These are phyloP conservation scores for Debaryomyces castellii DNA, from an alignment of 805 yeast genomes.

Conservation along the genomic window DNA sequence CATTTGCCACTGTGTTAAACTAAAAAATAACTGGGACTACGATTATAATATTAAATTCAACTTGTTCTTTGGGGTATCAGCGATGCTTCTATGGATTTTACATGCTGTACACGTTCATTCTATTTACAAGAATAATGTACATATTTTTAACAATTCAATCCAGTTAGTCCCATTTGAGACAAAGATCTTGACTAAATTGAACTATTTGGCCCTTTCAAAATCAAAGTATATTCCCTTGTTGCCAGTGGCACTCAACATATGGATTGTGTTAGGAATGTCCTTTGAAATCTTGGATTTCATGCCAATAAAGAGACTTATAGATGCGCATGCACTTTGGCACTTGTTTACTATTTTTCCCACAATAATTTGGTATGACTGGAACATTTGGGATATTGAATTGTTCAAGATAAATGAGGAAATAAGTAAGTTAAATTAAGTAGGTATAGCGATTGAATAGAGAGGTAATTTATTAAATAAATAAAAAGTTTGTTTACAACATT, in stretches of 20 bases:
- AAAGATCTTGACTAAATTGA: constrained; percentile 30
- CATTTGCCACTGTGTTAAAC: constrained; percentile 25
- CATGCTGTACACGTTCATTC: constrained; percentile 25
- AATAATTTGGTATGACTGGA: constrained; percentile 66
- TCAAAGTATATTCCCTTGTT: constrained; percentile 30
- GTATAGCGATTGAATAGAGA: neutral
- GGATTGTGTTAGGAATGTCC: constrained; percentile 29
- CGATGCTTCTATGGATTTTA: constrained; percentile 32
- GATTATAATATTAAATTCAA: constrained; percentile 34
- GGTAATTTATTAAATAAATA: neutral
- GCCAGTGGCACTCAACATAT: constrained; percentile 33
- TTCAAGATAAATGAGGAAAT: constrained; percentile 14
- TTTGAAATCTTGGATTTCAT: constrained; percentile 37
- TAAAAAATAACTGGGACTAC: constrained; percentile 38
- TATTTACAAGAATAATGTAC: constrained; percentile 11
- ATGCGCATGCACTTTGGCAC: constrained; percentile 96
- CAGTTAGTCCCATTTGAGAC: constrained; percentile 40
- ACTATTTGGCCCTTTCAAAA: constrained; percentile 23
- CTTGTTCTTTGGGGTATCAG: constrained; percentile 27
- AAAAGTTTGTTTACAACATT: too few species aligned
- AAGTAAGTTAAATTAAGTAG: constrained; percentile 1
- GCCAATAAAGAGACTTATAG: constrained; percentile 39
- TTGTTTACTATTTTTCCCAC: constrained; percentile 83
- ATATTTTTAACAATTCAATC: constrained; percentile 33
- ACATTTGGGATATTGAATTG: constrained; percentile 44